phyloP scores from a whole-genome alignment of 495 filamentous ascomycete species.

The Neurospora cerealis region DNA sequence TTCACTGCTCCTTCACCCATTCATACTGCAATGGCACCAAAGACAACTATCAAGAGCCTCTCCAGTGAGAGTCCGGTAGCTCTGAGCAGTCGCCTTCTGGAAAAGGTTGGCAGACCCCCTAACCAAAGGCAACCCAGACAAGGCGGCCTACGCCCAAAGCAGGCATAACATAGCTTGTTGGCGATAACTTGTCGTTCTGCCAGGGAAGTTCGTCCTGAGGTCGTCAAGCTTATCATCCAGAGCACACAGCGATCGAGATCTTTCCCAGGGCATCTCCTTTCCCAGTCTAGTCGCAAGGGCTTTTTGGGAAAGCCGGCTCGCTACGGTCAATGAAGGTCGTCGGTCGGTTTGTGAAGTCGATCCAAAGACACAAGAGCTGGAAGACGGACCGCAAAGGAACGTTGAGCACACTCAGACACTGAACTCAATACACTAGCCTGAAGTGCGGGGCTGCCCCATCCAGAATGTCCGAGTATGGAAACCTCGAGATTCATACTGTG shows the following conservation, averaged over 20 bases:
- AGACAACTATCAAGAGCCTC: not conserved
- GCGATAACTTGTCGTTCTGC: not conserved
- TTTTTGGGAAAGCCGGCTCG: not conserved
- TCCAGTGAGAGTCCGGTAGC: not conserved
- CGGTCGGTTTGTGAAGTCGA: not conserved
- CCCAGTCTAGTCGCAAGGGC: not conserved
- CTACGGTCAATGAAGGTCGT: not conserved
- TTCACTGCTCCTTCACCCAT: not conserved
- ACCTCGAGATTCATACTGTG: not conserved
- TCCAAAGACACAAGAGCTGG: not conserved
- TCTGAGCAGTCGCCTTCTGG: not conserved
- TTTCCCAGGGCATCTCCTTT: not conserved
- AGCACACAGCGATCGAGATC: not conserved
- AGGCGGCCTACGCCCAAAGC: not conserved
- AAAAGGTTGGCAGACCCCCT: not conserved
- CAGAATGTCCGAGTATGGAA: not conserved
- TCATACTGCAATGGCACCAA: not conserved
- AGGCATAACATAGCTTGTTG: not conserved
- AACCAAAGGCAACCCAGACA: not conserved
- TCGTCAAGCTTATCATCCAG: not conserved
- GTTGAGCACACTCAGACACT: not conserved
- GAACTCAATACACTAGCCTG: not conserved
- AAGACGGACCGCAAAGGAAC: not conserved
- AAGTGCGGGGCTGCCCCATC: not conserved
- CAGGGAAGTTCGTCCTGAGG: not conserved